phyloP scores from a whole-genome alignment of 169 alveolate species.

The Besnoitia besnoiti region DNA sequence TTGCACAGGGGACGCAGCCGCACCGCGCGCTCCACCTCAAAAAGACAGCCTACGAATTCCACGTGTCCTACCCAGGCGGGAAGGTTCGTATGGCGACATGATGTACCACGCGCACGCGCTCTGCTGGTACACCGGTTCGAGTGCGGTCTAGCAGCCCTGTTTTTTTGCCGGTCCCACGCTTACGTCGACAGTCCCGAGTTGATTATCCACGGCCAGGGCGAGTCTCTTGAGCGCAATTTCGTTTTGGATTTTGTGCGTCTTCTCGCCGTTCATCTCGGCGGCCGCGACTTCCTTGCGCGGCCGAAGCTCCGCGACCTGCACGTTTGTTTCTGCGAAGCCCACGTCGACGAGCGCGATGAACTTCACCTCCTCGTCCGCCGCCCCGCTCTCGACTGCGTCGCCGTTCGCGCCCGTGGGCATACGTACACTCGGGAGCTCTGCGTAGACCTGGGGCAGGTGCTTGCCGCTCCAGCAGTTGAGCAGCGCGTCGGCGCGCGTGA shows the following conservation, averaged over 20 bases:
- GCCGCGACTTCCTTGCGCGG: not conserved
- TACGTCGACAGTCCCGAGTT: conserved; percentile 25
- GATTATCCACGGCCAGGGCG: not conserved
- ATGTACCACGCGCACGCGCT: too few relatives aligned
- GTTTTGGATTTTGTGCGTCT: not conserved
- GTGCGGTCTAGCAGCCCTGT: too few relatives aligned
- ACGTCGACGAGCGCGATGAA: conserved; percentile 20
- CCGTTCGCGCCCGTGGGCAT: not conserved
- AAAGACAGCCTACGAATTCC: too few relatives aligned
- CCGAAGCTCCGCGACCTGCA: conserved; percentile 14
- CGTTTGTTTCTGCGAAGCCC: conserved; percentile 29
- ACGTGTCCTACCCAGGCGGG: too few relatives aligned
- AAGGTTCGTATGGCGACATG: too few relatives aligned
- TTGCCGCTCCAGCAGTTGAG: conserved; percentile 40
- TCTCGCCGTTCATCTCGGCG: not conserved
- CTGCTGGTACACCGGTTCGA: too few relatives aligned
- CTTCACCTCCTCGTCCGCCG: not conserved
- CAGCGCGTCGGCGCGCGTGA: conserved; percentile 43
- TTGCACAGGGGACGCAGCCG: too few relatives aligned
- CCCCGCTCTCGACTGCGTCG: not conserved
- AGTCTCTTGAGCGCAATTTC: not conserved
- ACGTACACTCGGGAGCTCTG: not conserved
- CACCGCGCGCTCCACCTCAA: too few relatives aligned
- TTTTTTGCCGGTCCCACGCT: too few relatives aligned
- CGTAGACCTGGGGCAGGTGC: conserved; percentile 43